Evolutionary conservation across 164 flowering plant species (phyloP), one percentile per base, ranked within the genome.

Genomic region (Magnolia changhungtana): DNA sequence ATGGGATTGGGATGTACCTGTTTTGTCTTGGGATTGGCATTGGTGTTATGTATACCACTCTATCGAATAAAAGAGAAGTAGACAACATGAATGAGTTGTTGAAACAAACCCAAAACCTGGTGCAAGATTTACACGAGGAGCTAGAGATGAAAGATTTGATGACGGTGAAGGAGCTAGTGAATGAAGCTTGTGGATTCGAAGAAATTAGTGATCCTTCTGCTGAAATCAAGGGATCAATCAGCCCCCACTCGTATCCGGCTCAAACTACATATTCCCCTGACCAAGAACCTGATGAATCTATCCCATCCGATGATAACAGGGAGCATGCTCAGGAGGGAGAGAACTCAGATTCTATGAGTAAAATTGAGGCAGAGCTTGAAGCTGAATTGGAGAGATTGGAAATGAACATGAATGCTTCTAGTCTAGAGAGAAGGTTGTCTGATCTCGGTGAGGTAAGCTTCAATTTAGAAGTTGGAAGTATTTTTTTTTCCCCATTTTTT

Each of bases 361-460:
- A 83, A 80, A 83, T 93, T 82, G 98, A 92, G 86, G 97, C 94
- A 29, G 98, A 95, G 89, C 98, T 95, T 81, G 96, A 92, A 89
- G 98, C 94, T 68, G 98, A 95, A 81, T 83, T 95, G 76, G 96
- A 91, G 81, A 89, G 90, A 81, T 76, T 95, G 87, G 98, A 89
- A 73, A 78, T 93, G 63, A 88, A 82, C 84, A 87, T 91, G 82
- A 86, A 81, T 37, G 51, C 86, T 21, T 83, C 89, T 50, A 81
- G 76, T 63, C 59, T 83, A 69, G 83, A 88, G 55, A 79, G 80
- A 81, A 83, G 81, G 72, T 29, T 87, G 10, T 81, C 90, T 52
- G 82, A 82, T 81, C 78, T 77, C 73, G 71, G 79, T 50, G 93
- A 89, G 97, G 98, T 93, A 85, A 74, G 82, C 4, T 20, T 55